A percentile compares a stretch with the other conserved stretches of the same genome.
Conservation (phyloP, 495 filamentous ascomycete species). For the Tuber umbilicatum region DNA sequence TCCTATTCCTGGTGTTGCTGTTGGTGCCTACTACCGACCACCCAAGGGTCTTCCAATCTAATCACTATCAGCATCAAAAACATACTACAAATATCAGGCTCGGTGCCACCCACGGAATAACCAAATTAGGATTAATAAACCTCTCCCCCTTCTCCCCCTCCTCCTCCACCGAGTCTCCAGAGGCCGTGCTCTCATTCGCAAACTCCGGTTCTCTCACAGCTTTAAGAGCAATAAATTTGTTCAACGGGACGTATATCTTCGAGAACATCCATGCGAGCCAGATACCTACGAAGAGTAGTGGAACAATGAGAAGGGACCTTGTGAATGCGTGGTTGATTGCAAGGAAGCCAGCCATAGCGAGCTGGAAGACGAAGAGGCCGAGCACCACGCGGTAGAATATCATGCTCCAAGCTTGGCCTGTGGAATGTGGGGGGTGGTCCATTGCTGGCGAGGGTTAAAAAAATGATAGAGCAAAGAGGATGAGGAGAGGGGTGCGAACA, state of each 20-base stretch:
- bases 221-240: slow-evolving; percentile 82
- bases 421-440: slow-evolving; percentile 94
- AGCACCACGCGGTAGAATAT: slow-evolving; percentile 84
- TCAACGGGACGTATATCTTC: slow-evolving; percentile 72
- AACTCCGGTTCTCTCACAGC: slow-evolving; percentile 41
- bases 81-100: background rate
- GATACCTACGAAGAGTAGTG: slow-evolving; percentile 67
- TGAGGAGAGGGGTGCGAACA: background rate
- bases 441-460: slow-evolving; percentile 51
- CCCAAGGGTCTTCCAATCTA: background rate
- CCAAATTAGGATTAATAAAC: slow-evolving; percentile 71
- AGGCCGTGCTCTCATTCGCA: slow-evolving; percentile 11
- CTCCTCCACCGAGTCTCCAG: slow-evolving; percentile 55
- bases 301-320: slow-evolving; percentile 63
- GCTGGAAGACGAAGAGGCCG: slow-evolving; percentile 77
- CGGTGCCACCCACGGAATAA: slow-evolving; percentile 51
- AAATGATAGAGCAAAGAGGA: background rate
- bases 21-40: background rate
- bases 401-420: slow-evolving; percentile 88
- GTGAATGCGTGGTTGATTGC: slow-evolving; percentile 66
- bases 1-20: background rate
- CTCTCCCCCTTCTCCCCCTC: slow-evolving; percentile 52
- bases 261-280: slow-evolving; percentile 78
- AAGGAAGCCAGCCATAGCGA: slow-evolving; percentile 82
- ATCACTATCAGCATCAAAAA: background rate